Conservation (phyloP, 306 rosid genomes). For the Macrotyloma uniflorum region DNA sequence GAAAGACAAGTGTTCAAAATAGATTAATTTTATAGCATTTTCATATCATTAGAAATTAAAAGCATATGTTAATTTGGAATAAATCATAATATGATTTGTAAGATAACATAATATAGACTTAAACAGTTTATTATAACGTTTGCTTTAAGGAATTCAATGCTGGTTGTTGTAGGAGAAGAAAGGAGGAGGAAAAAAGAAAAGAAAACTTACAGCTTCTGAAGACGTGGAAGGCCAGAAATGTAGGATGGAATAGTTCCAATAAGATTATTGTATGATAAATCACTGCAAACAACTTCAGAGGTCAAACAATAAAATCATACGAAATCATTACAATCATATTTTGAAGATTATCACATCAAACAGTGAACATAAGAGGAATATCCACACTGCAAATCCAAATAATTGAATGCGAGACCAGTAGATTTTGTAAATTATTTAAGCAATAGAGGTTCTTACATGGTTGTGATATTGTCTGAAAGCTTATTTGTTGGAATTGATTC, state of each 20-base stretch:
- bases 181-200: background rate
- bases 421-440: slow-evolving; percentile 22
- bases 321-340: slow-evolving; percentile 1
- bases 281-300: slow-evolving; percentile 47
- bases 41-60: background rate
- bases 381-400: background rate
- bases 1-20: slow-evolving; percentile 20
- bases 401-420: slow-evolving; percentile 10
- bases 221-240: slow-evolving; percentile 64
- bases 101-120: background rate
- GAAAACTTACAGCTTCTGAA: slow-evolving; percentile 78
- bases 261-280: slow-evolving; percentile 73
- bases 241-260: slow-evolving; percentile 67
- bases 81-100: background rate
- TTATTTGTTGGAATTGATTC: slow-evolving; percentile 65
- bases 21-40: slow-evolving; percentile 4
- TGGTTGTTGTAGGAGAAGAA: background rate
- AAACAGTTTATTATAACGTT: background rate
- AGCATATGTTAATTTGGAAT: background rate
- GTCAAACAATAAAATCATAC: background rate
- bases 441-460: slow-evolving; percentile 66
- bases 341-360: background rate
- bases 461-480: slow-evolving; percentile 72
- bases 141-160: background rate
- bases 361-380: background rate